Evolutionary conservation across 495 filamentous ascomycete species (phyloP), one percentile per base, ranked within the genome.

Genomic region (Penicillium salamii): DNA sequence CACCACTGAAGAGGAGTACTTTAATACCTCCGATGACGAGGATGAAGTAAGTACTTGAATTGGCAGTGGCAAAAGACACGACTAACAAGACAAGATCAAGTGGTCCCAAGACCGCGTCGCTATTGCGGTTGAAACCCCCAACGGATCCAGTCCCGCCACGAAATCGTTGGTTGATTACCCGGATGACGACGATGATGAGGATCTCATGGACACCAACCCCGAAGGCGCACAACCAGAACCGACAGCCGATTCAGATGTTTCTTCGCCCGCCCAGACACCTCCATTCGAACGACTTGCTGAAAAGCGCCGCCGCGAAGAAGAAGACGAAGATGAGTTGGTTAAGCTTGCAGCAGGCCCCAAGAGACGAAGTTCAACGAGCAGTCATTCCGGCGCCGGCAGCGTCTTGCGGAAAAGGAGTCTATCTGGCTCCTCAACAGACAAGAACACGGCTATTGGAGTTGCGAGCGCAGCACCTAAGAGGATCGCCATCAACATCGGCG

Each of bases 81-180:
- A 20, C 9, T 18, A 42, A 32, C 42, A 49, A 52, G 29, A 57
- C 42, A 20, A 39, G 37, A 37, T 46, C 4, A 38, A 72, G 67
- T 74, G 71, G 71, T 54, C 61, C 8, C 70, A 66, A 31, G 63
- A 68, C 21, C 59, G 58, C 47, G 56, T 23, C 17, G 49, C 62
- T n/a, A 55, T 66, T 18, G 47, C 62, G 5, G 47, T 47, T 46
- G 53, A 49, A 6, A 36, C 54, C 36, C 52, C 57, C 9, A 72
- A 77, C 49, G 72, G 68, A 46, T 72, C 71, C 17, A 70, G 76
- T 11, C 78, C 84, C 17, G 45, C 78, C 18, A 61, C 82, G 14
- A 90, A 88, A 58, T 87, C 89, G 0, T 70, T 97, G 31, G 93
- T 98, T 31, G 89, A 95, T 60, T 98, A 98, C 59, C 82, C 82